A percentile compares a stretch with the other conserved stretches of the same genome.
Evolutionary conservation across 345 rosid species (phyloP).

Genomic region (Salix purpurea): DNA sequence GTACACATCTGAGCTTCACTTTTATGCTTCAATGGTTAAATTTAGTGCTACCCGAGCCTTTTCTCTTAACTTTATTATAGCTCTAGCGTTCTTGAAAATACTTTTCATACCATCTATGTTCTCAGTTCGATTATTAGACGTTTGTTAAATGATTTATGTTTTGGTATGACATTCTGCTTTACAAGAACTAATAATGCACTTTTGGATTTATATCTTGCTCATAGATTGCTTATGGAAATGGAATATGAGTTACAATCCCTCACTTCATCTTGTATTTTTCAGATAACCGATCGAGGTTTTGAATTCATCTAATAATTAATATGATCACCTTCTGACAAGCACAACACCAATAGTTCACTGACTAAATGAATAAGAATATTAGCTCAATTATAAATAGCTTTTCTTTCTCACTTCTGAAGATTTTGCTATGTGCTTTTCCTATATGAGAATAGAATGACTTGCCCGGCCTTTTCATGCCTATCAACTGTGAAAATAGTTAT

Average conservation of each 20-base stretch:
- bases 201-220: neutral
- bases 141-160: neutral
- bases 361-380: neutral
- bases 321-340: too few relatives aligned
- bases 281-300: too few relatives aligned
- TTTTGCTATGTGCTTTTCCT: neutral
- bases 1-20: constrained; percentile 24
- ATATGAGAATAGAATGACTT: neutral
- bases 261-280: too few relatives aligned
- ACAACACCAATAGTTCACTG: neutral
- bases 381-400: neutral
- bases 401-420: neutral
- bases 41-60: neutral
- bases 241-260: neutral
- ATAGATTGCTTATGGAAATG: neutral
- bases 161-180: neutral
- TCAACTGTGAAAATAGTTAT: neutral
- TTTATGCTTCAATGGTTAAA: neutral
- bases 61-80: neutral
- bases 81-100: neutral
- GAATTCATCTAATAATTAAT: too few relatives aligned
- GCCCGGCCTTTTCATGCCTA: neutral
- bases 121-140: neutral
- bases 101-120: neutral
- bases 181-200: neutral